A percentile compares a stretch with the other conserved stretches of the same genome.
Conservation (phyloP, 2,329 filamentous ascomycete species). For the Fusarium acutatum region DNA sequence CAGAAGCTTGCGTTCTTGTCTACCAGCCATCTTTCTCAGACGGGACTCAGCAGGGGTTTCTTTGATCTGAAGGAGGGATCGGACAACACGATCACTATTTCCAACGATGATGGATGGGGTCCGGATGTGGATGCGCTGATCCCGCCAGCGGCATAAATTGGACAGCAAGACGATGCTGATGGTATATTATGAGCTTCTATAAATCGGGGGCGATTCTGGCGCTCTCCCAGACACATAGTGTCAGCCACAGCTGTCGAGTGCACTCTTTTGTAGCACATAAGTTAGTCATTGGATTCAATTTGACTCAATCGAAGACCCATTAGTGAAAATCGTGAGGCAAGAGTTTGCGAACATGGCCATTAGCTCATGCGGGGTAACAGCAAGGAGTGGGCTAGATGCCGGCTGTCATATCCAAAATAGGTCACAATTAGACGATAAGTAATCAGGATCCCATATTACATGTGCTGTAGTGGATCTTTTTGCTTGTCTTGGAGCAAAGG, state of each 20-base stretch:
- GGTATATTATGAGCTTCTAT: background rate
- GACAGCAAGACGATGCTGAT: no score
- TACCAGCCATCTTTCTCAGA: conserved; percentile 49
- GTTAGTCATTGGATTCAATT: background rate
- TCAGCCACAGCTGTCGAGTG: no score
- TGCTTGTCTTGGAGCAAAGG: background rate
- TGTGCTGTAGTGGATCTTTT: background rate
- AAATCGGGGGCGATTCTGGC: background rate
- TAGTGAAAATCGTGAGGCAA: background rate
- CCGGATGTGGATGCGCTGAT: conserved; percentile 56
- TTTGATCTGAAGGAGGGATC: conserved; percentile 58
- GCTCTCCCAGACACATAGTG: background rate
- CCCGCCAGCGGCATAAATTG: conserved; percentile 52
- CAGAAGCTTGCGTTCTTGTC: conserved; percentile 65
- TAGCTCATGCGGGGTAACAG: background rate
- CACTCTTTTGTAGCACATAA: background rate
- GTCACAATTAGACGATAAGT: background rate
- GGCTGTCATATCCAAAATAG: background rate
- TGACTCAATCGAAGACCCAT: background rate
- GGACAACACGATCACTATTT: conserved; percentile 59
- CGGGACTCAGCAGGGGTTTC: conserved; percentile 56
- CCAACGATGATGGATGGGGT: conserved; percentile 52
- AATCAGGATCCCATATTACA: background rate
- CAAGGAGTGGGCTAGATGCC: background rate
- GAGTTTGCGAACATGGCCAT: background rate